Conservation (phyloP, 192 early-diverging fungal genomes). For the Backusella circina region DNA sequence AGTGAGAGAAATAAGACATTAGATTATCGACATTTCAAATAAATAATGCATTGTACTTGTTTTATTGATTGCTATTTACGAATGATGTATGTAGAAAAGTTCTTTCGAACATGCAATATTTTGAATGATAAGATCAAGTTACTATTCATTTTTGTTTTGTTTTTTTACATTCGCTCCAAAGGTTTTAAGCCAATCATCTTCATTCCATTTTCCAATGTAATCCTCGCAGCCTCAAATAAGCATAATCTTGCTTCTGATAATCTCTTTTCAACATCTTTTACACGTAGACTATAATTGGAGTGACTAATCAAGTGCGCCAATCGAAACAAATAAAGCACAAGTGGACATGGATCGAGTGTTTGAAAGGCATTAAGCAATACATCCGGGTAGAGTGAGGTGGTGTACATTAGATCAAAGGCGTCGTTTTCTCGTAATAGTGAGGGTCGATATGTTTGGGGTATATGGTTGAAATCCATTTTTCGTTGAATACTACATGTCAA, state of each 20-base stretch:
- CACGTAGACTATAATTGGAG: conserved; percentile 61
- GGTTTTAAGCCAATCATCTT: conserved; percentile 69
- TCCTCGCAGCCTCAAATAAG: conserved; percentile 64
- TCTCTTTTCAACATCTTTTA: conserved; percentile 57
- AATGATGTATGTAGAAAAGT: no score
- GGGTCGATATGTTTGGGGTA: background rate
- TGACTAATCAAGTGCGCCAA: conserved; percentile 68
- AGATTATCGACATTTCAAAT: no score
- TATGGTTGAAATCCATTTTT: conserved; percentile 37
- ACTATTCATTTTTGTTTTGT: no score
- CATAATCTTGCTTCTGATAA: conserved; percentile 61
- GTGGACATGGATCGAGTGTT: conserved; percentile 69
- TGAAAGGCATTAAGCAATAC: conserved; percentile 51
- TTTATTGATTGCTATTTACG: no score
- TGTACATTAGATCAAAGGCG: conserved; percentile 61
- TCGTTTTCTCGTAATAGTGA: conserved; percentile 46
- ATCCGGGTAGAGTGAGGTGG: conserved; percentile 77
- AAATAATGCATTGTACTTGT: no score
- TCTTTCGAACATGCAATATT: no score
- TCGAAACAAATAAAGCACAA: conserved; percentile 72
- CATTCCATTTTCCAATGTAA: conserved; percentile 76
- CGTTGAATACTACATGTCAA: conserved; percentile 60
- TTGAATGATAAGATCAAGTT: no score
- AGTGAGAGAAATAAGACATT: no score
- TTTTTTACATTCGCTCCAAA: conserved; percentile 78